Conservation (phyloP, 176 grass and related monocot species). For the Poa pratensis region DNA sequence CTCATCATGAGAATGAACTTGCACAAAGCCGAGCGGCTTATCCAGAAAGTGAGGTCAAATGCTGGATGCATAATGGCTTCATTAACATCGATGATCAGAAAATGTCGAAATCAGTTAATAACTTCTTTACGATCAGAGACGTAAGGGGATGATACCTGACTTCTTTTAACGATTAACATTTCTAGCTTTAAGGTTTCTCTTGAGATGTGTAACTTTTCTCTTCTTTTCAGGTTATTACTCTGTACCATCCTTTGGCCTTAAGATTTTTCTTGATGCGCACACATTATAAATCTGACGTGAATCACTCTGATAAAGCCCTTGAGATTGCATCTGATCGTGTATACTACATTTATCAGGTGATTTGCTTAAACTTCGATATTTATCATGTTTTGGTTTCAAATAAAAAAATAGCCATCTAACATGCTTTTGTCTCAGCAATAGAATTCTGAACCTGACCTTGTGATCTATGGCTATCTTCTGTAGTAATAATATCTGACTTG, state of each 20-base stretch:
- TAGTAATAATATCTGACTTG: background rate
- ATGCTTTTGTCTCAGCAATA: background rate
- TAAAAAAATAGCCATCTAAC: background rate
- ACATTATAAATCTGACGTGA: slow-evolving; percentile 91
- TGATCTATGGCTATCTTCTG: background rate
- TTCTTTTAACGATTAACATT: background rate
- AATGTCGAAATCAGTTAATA: slow-evolving; percentile 78
- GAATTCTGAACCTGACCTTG: too few species aligned
- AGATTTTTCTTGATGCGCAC: slow-evolving; percentile 97
- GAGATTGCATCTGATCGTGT: slow-evolving; percentile 76
- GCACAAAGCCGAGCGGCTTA: slow-evolving; percentile 67
- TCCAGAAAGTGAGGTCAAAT: slow-evolving; percentile 56
- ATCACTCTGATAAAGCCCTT: slow-evolving; percentile 74
- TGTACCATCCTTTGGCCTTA: slow-evolving; percentile 90
- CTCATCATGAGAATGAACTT: slow-evolving; percentile 87
- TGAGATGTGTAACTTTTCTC: background rate
- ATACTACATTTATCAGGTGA: slow-evolving; percentile 96
- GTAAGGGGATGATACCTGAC: slow-evolving; percentile 49
- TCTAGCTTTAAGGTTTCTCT: background rate
- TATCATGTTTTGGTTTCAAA: slow-evolving; percentile 8
- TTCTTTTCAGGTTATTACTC: slow-evolving; percentile 67
- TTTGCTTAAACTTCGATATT: slow-evolving; percentile 7
- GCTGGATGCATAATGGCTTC: slow-evolving; percentile 80
- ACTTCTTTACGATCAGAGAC: slow-evolving; percentile 95
- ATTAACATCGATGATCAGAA: slow-evolving; percentile 75